Evolutionary conservation across 129 eudicot species (phyloP).

Genomic region (Heracleum sosnowskyi): DNA sequence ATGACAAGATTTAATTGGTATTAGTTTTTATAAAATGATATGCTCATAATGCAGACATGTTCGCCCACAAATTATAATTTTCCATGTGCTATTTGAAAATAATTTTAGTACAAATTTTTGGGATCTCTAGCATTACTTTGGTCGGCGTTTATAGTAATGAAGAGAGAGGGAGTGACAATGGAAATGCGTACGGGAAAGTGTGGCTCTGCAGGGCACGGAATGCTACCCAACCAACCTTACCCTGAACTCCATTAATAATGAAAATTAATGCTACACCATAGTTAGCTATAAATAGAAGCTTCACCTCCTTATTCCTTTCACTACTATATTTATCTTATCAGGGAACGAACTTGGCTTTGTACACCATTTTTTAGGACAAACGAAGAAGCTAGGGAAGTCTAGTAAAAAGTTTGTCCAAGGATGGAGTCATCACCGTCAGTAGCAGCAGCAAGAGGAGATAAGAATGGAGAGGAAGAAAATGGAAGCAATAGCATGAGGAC

Average conservation of each 20-base stretch:
- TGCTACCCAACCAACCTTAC: slow-evolving; percentile 2
- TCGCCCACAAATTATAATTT: too few species aligned
- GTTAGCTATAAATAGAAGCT: background rate
- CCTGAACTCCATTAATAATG: background rate
- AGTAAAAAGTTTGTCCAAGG: background rate
- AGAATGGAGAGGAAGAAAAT: slow-evolving; percentile 15
- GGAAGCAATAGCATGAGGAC: slow-evolving; percentile 23
- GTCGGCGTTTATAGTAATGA: too few species aligned
- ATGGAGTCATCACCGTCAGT: background rate
- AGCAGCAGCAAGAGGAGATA: slow-evolving; percentile 9
- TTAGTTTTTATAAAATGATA: too few species aligned
- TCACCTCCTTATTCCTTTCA: background rate
- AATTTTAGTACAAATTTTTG: too few species aligned
- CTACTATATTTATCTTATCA: background rate
- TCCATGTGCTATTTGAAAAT: too few species aligned
- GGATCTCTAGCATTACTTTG: too few species aligned
- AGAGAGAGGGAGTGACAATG: background rate
- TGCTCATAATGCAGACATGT: too few species aligned
- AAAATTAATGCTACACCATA: background rate
- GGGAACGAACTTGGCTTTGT: background rate
- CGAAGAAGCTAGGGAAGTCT: background rate
- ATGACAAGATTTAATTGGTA: too few species aligned
- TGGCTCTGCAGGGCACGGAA: background rate
- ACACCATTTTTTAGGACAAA: background rate
- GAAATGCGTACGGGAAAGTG: background rate